Evolutionary conservation across 768 basidiomycete genomes (phyloP), one percentile per base, ranked within the genome.

Genomic region (Lentinula edodes): DNA sequence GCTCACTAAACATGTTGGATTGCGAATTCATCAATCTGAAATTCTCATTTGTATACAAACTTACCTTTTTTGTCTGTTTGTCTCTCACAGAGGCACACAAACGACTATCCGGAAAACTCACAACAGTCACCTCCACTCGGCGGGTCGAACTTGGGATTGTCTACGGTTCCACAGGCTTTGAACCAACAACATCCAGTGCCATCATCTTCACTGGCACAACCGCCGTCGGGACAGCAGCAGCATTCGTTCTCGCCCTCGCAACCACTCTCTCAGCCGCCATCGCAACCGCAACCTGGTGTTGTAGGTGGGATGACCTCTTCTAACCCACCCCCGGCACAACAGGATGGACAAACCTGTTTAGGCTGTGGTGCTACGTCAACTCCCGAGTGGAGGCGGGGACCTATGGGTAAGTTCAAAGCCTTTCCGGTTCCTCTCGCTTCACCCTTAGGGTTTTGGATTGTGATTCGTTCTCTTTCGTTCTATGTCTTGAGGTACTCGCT

Each of bases 351-450:
- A 71, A 88, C 82, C 28, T 93, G 91, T 73, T 78, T 91, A 36
- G 91, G 90, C 36, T 93, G 91, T 74, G 81, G 76, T 67, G 91
- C 90, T 63, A 93, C 91, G 15, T 87, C 90, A 60, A 93, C 91
- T 64, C 91, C 91, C 6, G 91, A 93, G 76, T 93, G 91, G 91
- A 79, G 91, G 59, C 77, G 91, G 64, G 91, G 91, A 1, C 91
- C 91, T 13, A 73, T 93, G 76, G 91, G 90, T 91, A 69, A 71
- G 78, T 74, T 39, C n/a, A 13, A 57, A 28, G 36, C 52, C 18
- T 60, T 64, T 61, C 54, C 13, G 48, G 39, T 20, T n/a, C 16
- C 42, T 28, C 15, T 28, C 38, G 38, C 42, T 58, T 46, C 53
- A 15, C 38, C 6, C 23, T 48, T 12, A 28, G 46, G 18, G 46